Evolutionary conservation across 805 yeast genomes (phyloP).

Genomic region (Yamadazyma ubonensis): DNA sequence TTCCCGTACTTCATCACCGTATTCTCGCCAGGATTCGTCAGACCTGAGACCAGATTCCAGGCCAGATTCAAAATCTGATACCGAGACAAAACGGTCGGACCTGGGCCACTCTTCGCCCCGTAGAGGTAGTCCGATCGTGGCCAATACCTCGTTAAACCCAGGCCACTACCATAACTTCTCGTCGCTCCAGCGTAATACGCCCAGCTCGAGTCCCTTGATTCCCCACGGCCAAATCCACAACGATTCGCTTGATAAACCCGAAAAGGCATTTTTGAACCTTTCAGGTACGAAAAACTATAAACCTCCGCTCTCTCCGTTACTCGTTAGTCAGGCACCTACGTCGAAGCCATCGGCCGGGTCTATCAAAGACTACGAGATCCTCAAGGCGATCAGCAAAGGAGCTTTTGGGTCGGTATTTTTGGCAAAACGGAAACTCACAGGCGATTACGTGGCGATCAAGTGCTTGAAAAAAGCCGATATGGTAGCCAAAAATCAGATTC

Average conservation of each 20-base stretch:
- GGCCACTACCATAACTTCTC: constrained; percentile 45
- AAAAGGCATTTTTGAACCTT: neutral
- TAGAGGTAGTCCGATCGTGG: constrained; percentile 50
- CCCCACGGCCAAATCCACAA: constrained; percentile 11
- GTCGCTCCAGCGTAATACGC: constrained; percentile 59
- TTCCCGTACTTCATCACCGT: constrained; percentile 15
- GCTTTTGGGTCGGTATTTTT: constrained; percentile 96
- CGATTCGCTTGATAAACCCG: constrained; percentile 6
- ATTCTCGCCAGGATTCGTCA: too few relatives aligned
- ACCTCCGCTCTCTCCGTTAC: constrained; percentile 77
- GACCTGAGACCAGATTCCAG: too few relatives aligned
- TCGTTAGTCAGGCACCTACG: constrained; percentile 62
- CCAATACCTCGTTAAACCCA: constrained; percentile 11
- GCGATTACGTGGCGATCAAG: constrained; percentile 94
- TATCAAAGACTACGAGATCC: constrained; percentile 82
- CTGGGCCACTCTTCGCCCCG: constrained; percentile 47
- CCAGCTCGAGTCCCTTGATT: constrained; percentile 18
- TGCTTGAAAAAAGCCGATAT: constrained; percentile 89
- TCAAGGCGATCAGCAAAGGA: constrained; percentile 93
- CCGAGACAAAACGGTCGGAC: constrained; percentile 9
- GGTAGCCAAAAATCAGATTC: constrained; percentile 95
- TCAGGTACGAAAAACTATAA: constrained; percentile 24
- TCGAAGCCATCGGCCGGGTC: constrained; percentile 59
- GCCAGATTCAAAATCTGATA: constrained; percentile 25
- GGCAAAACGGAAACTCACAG: constrained; percentile 79